phyloP scores from a whole-genome alignment of 2,329 filamentous ascomycete species.

The Nakataea oryzae region DNA sequence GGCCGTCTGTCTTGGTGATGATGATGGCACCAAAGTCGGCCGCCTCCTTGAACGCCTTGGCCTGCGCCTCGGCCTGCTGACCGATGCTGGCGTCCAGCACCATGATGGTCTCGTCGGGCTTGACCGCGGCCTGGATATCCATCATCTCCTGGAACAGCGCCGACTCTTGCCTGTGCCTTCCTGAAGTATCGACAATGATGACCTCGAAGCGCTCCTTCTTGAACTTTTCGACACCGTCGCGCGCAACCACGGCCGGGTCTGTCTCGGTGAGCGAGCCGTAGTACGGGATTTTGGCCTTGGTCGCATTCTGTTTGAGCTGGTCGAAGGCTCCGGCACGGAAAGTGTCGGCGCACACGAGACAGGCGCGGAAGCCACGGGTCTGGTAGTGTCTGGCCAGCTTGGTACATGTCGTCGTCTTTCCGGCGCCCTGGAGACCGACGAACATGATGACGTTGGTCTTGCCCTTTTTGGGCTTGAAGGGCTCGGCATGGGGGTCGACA shows the following conservation, averaged over 20 bases:
- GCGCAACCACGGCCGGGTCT: slow-evolving; percentile 84
- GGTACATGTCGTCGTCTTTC: slow-evolving; percentile 97
- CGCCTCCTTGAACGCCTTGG: slow-evolving; percentile 92
- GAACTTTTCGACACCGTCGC: slow-evolving; percentile 97
- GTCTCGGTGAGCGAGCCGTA: slow-evolving; percentile 95
- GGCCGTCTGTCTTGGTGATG: slow-evolving; percentile 96
- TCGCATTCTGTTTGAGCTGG: slow-evolving; percentile 97
- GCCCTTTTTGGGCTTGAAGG: slow-evolving; percentile 95
- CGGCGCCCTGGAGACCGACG: slow-evolving; percentile 91
- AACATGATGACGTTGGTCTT: slow-evolving; percentile 99
- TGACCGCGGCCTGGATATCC: slow-evolving; percentile 85
- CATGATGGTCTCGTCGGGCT: slow-evolving; percentile 95
- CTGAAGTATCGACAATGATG: slow-evolving; percentile 96
- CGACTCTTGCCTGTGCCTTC: slow-evolving; percentile 87
- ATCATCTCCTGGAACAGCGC: slow-evolving; percentile 97
- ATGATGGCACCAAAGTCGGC: slow-evolving; percentile 97
- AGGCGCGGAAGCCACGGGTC: slow-evolving; percentile 82
- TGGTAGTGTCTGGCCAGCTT: slow-evolving; percentile 95
- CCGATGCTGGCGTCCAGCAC: slow-evolving; percentile 94
- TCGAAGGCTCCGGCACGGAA: slow-evolving; percentile 98
- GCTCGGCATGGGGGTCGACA: slow-evolving; percentile 88
- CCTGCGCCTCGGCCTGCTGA: slow-evolving; percentile 89
- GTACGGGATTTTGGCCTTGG: slow-evolving; percentile 98
- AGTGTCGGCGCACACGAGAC: slow-evolving; percentile 93
- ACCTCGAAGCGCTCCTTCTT: slow-evolving; percentile 98